Evolutionary conservation across 495 filamentous ascomycete genomes (phyloP).

Genomic region (Tuber magnatum): DNA sequence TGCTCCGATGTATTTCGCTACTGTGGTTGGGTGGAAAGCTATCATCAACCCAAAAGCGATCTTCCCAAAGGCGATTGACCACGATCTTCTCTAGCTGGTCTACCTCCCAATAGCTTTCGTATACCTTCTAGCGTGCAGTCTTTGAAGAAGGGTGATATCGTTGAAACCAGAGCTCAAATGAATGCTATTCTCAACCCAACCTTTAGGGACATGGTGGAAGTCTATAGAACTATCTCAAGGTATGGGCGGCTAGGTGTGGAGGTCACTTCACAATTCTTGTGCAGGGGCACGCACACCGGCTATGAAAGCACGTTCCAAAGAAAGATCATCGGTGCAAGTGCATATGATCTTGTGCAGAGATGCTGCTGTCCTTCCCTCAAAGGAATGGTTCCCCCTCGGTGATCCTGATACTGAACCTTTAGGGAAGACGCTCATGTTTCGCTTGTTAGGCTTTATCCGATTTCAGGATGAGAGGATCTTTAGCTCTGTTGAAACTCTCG

Average conservation of each 20-base stretch:
- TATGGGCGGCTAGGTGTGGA: constrained; percentile 86
- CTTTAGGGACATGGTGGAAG: constrained; percentile 95
- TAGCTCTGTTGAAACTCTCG: constrained; percentile 84
- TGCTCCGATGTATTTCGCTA: constrained; percentile 98
- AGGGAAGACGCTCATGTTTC: constrained; percentile 91
- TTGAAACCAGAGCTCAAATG: no score
- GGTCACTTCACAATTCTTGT: constrained; percentile 68
- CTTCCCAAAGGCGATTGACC: constrained; percentile 88
- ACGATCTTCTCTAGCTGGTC: constrained; percentile 86
- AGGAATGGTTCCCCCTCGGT: constrained; percentile 90
- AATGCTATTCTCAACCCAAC: constrained; percentile 44
- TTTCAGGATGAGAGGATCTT: constrained; percentile 94
- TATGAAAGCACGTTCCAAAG: constrained; percentile 98
- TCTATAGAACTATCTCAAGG: constrained; percentile 87
- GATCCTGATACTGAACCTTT: constrained; percentile 73
- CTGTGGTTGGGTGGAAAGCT: constrained; percentile 96
- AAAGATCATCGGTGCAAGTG: constrained; percentile 85
- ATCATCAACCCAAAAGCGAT: constrained; percentile 98
- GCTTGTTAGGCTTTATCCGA: constrained; percentile 76
- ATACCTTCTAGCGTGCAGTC: no score
- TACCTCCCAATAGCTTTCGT: constrained; percentile 82
- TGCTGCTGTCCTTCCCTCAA: constrained; percentile 83
- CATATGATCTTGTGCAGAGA: constrained; percentile 74
- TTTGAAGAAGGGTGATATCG: no score
- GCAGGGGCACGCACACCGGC: constrained; percentile 84